Base-by-base conservation (phyloP, 2,329 filamentous ascomycete species). In the Aspergillus flavus region DNA sequence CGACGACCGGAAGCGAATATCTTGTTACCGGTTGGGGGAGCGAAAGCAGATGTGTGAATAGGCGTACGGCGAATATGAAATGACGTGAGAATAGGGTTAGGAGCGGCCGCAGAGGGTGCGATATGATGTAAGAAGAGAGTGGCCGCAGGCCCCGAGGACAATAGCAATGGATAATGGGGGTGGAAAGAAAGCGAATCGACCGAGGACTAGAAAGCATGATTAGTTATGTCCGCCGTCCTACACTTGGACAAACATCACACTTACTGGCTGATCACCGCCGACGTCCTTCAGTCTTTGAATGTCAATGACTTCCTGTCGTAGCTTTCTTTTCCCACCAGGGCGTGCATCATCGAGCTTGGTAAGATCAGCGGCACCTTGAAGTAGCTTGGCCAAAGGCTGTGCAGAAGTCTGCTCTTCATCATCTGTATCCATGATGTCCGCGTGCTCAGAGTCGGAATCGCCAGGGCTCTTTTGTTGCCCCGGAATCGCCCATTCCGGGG, bases 201-300 rank as follows among this genome's bases (percentile, higher is more conserved):
- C 12, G 92, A 86, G 21, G 91, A 91, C 78, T 82, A 61, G 21
- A 54, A n/a, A 1, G 26, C 16, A 62, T 62, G 23, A 23, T 61
- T 48, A 32, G 36, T 16, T 19, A 39, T 36, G 19, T 34, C 41
- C 23, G 6, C 5, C 12, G 1, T 54, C 43, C 6, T 14, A 57
- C 16, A 14, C 14, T 41, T 26, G n/a, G 16, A 34, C 57, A 16
- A 30, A 45, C 21, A 39, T 28, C 28, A 57, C 32, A 75, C 82
- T 76, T 79, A 85, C 86, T 57, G 88, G 89, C 78, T 96, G 92
- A 36, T 85, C 83, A 76, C 91, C 89, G 28, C 91, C 87, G 68
- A 98, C 90, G 76, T 97, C 93, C 76, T 94, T 91, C 66, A 92
- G 88, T 71, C 93, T 88, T 76, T 96, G 92, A 66, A 99, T 96